Base-by-base conservation (phyloP, 2,329 filamentous ascomycete species). In the Colletotrichum sp. region DNA sequence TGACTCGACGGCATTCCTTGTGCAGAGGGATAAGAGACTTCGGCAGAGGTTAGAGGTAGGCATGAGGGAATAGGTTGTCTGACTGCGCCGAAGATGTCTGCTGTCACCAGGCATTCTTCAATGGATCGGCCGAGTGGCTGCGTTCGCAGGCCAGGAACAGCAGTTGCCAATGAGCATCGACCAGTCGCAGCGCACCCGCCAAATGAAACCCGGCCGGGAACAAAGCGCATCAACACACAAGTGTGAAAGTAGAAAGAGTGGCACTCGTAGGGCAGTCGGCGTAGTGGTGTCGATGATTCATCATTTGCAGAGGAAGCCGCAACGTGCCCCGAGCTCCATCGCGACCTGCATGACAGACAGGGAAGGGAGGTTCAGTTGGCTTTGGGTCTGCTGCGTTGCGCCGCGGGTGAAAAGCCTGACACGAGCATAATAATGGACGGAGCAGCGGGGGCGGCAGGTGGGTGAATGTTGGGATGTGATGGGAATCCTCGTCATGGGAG, bases 201-300 rank as follows among this genome's bases (percentile, higher is more conserved):
- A 29, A 69, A 61, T 29, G 32, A 34, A 59, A 57, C 25, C 49
- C 36, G 13, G 68, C 34, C 25, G 19, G 68, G 61, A 71, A 75
- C 72, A 71, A 71, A 75, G 68, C 68, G 36, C n/a, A 22, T 49
- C 44, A 11, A 44, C 8, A 44, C 39, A n/a, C 8, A n/a, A 44
- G 55, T 30, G n/a, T 16, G 29, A 13, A n/a, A 27, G 59, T 12
- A 16, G 13, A 49, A 15, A 63, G 39, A 12, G 44, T 49, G 11
- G 44, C 44, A 22, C 44, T 49, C 44, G 44, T 49, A 49, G 44
- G 44, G 44, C 44, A 49, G n/a, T 19, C 29, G 15, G 9, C 34
- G 44, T 27, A 19, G 44, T 34, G 34, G 70, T 59, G 34, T 73
- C 74, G 74, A 76, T 76, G 74, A 76, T 74, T 76, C 74, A 76